Base-by-base conservation (phyloP, 768 basidiomycete species). In the Suillus cothurnatus region DNA sequence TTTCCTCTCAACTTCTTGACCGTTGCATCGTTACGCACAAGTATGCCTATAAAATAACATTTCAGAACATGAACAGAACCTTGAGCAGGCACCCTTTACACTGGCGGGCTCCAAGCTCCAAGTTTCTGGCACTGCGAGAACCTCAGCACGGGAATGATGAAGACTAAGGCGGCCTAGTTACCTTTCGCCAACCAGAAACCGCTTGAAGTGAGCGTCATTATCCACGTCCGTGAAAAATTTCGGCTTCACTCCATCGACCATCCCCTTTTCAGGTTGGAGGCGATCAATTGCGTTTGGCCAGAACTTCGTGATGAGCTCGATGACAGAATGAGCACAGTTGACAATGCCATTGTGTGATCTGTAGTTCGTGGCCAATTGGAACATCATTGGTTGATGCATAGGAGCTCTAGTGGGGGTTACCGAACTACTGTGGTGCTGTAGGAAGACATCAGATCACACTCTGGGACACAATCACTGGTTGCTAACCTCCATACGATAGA, bases 301-400 rank as follows among this genome's bases (percentile, higher is more conserved):
- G 63, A 87, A 87, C 11, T 68, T 70, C 15, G 76, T 81, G 12
- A 92, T 85, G 1, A 92, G 74, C 23, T 86, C 81, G 8, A 92
- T 83, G 31, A 91, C 76, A 0, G 83, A 84, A 61, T 86, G 84
- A 0, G 91, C 91, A 69, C 88, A 90, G 53, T 87, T 80, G 19
- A 92, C 86, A 50, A 92, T 92, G 3, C 91, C 91, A 0, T 82
- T 83, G 70, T 91, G 89, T 0, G 89, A 91, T 6, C 91, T 84
- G 68, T 89, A 91, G 69, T 92, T 92, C 50, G 82, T 76, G 0
- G 82, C 74, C 1, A 93, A 79, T 66, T 88, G 85, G 70, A 91
- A 92, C 0, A 80, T 77, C 49, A 63, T 66, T 4, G 79, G 81
- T 1, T 72, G 67, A 9, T 62, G 63, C 28, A 71, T 64, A 5